A percentile compares a stretch with the other conserved stretches of the same genome.
phyloP scores from a whole-genome alignment of 1,284 basidiomycete genomes.

The Volvariella volvacea region DNA sequence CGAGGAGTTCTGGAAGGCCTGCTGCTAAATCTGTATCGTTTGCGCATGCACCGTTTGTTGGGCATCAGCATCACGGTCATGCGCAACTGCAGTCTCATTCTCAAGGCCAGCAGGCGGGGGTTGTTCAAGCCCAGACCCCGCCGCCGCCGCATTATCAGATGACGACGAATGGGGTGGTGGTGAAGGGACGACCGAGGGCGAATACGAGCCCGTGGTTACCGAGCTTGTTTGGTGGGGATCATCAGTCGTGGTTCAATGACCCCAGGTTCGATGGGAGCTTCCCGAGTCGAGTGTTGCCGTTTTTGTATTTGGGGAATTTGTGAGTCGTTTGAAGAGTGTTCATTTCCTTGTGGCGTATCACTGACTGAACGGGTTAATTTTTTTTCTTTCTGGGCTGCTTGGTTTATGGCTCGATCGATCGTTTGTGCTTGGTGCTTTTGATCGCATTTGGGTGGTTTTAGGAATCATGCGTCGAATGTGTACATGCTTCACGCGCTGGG shows the following conservation, averaged over 20 bases:
- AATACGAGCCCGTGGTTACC: slow-evolving; percentile 63
- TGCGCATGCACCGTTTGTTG: slow-evolving; percentile 22
- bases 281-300: slow-evolving; percentile 89
- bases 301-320: slow-evolving; percentile 94
- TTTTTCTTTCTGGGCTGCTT: slow-evolving; percentile 1
- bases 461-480: slow-evolving; percentile 90
- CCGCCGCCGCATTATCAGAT: too few species aligned
- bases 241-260: slow-evolving; percentile 90
- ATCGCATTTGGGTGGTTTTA: too few species aligned
- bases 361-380: background rate
- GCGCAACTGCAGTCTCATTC: background rate
- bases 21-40: slow-evolving; percentile 48
- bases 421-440: slow-evolving; percentile 7
- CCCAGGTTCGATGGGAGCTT: slow-evolving; percentile 92
- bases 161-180: slow-evolving; percentile 7
- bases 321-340: slow-evolving; percentile 41
- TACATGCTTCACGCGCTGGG: slow-evolving; percentile 95
- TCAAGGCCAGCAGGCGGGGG: too few species aligned
- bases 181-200: slow-evolving; percentile 53
- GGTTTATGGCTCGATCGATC: slow-evolving; percentile 8
- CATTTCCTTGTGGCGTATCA: background rate
- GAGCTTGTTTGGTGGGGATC: slow-evolving; percentile 52
- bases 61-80: background rate
- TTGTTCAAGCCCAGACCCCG: too few species aligned
- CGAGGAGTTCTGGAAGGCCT: slow-evolving; percentile 29